Evolutionary conservation across 192 early-diverging fungal species (phyloP).

Genomic region (Backusella psychrophila): DNA sequence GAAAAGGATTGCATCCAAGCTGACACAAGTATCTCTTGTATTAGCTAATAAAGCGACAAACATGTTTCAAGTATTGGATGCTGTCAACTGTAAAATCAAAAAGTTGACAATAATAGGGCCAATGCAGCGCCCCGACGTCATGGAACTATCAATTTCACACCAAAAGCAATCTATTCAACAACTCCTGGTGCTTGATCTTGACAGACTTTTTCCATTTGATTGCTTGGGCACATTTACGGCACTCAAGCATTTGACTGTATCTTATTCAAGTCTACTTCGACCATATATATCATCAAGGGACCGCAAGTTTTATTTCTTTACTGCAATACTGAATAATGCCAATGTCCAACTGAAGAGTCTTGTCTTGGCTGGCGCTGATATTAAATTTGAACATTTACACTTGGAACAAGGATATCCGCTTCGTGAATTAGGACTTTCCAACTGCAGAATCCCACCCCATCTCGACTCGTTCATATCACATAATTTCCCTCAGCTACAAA

Average conservation of each 20-base stretch:
- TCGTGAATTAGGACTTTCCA: neutral
- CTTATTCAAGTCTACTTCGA: neutral
- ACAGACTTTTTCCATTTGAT: neutral
- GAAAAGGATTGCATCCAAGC: neutral
- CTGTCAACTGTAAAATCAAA: neutral
- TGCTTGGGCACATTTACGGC: neutral
- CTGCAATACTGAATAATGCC: neutral
- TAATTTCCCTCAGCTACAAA: neutral
- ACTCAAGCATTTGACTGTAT: neutral
- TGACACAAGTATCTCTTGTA: neutral
- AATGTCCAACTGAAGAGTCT: neutral
- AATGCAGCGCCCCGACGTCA: neutral
- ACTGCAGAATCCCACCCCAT: neutral
- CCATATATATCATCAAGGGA: neutral
- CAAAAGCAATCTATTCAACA: neutral
- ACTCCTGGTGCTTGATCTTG: neutral
- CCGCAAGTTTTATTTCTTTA: neutral
- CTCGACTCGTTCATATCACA: neutral
- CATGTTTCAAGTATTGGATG: neutral
- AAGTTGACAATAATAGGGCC: neutral
- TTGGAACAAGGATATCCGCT: neutral
- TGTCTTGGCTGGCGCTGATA: neutral
- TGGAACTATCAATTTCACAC: neutral
- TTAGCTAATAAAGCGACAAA: neutral
- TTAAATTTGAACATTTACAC: neutral